These are phyloP conservation scores for Fusarium albosuccineum DNA, from an alignment of 2,329 filamentous ascomycete species.

Conservation along the genomic window DNA sequence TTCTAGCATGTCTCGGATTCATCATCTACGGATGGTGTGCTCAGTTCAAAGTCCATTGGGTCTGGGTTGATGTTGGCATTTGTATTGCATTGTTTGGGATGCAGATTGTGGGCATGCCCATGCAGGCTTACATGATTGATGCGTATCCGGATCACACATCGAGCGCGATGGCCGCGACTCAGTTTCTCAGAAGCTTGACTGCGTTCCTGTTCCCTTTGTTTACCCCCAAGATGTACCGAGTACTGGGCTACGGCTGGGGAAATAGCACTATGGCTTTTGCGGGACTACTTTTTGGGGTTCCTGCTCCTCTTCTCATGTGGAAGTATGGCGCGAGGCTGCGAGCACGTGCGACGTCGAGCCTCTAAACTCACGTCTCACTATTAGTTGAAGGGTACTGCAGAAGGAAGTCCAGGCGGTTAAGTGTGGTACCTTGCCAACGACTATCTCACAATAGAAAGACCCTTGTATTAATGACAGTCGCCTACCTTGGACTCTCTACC, in stretches of 20 bases:
- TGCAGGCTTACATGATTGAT: conserved; percentile 59
- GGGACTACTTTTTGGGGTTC: conserved; percentile 52
- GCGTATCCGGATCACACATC: conserved; percentile 61
- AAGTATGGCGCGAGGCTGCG: conserved; percentile 53
- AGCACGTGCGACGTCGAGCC: conserved; percentile 18
- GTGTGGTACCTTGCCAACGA: too few relatives aligned
- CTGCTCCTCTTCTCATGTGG: conserved; percentile 57
- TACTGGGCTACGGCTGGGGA: conserved; percentile 55
- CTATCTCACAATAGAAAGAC: too few relatives aligned
- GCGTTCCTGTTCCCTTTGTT: conserved; percentile 65
- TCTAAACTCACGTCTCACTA: neutral
- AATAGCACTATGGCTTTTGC: conserved; percentile 55
- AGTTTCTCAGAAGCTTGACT: conserved; percentile 60
- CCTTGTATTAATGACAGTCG: too few relatives aligned
- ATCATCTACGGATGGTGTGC: conserved; percentile 61
- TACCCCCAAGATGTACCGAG: conserved; percentile 55
- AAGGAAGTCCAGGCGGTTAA: too few relatives aligned
- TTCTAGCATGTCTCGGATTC: conserved; percentile 56
- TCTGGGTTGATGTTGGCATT: conserved; percentile 53
- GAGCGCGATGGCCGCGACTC: conserved; percentile 60
- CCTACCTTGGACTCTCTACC: neutral
- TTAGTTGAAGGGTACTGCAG: too few relatives aligned
- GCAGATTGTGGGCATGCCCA: conserved; percentile 50
- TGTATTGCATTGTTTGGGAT: conserved; percentile 50
- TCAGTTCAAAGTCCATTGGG: conserved; percentile 53